Evolutionary conservation across 208 protist species (phyloP).

Genomic region (Angomonas ambiguus): DNA sequence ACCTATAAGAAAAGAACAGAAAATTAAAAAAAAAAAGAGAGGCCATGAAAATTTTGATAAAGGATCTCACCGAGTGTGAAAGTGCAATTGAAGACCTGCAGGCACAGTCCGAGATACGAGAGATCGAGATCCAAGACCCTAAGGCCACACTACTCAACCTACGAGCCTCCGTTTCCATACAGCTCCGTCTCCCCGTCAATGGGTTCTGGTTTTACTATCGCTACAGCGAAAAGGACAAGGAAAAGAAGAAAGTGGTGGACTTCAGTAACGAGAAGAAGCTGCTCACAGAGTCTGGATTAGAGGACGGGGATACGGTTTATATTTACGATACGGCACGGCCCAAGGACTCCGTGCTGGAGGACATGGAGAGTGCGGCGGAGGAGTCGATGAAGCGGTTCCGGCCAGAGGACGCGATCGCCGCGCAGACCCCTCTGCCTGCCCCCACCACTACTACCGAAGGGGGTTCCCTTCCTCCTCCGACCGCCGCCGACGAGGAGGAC

Average conservation of each 20-base stretch:
- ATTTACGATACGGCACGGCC: not conserved
- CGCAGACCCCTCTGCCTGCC: not conserved
- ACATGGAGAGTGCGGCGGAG: not conserved
- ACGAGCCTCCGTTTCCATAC: conserved; percentile 64
- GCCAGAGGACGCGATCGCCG: not conserved
- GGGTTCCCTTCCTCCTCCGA: no score
- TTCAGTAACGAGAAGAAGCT: conserved; percentile 56
- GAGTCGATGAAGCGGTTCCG: not conserved
- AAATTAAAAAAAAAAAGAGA: not conserved
- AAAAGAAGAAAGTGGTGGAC: conserved; percentile 23
- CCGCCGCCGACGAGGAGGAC: not conserved
- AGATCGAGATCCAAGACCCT: conserved; percentile 71
- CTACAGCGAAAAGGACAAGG: not conserved
- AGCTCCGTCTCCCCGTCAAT: conserved; percentile 57
- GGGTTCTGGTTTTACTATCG: conserved; percentile 42
- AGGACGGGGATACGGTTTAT: conserved; percentile 65
- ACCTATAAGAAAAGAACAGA: not conserved
- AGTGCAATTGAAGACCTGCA: conserved; percentile 20
- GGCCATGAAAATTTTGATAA: conserved; percentile 67
- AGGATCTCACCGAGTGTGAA: conserved; percentile 40
- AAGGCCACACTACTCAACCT: conserved; percentile 66
- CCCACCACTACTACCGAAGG: not conserved
- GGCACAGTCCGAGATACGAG: conserved; percentile 40
- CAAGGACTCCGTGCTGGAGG: not conserved
- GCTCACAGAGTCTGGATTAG: conserved; percentile 55